Evolutionary conservation across 208 protist genomes (phyloP), one percentile per base, ranked within the genome.

Genomic region (Leishmania guyanensis): DNA sequence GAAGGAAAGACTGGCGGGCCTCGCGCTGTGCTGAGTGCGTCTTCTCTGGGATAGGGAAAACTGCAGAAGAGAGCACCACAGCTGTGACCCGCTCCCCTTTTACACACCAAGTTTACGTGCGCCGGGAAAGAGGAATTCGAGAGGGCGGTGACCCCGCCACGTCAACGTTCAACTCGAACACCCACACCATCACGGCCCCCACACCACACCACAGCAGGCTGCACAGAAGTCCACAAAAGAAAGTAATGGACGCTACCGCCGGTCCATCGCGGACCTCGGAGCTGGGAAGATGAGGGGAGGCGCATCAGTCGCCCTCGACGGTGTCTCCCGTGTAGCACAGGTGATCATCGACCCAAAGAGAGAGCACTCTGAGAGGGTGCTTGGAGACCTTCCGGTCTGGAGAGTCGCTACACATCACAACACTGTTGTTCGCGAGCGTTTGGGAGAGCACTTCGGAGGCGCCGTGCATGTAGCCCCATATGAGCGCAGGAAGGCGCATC

Each of bases 401-500:
- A 3, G 26, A 58, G 16, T 75, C 70, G 50, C 43, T 75, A 50
- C 70, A 75, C 48, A 60, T 0, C 10, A 75, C 50, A 33, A 26
- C 69, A 16, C 70, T 60, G 8, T 1, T 20, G n/a, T 75, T 75
- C 50, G 17, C 5, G 26, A 26, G 70, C n/a, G 70, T 58, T 16
- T 3, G 14, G 78, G 80, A 91, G 85, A 89, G 91, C 26, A 86
- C 9, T 66, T 94, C 88, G 22, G 82, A 78, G 4, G 84, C 58
- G 0, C 22, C 39, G 80, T 94, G 90, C 33, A 83, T 9, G 80
- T 85, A 94, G n/a, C 87, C 85, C 56, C 82, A 84, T 33, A 53
- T 16, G 39, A 17, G 29, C n/a, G 85, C 80, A 10, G 88, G 86
- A 79, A 91, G n/a, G 69, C 88, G 86, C 22, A 87, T 82, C 50